Evolutionary conservation across 2,329 filamentous ascomycete genomes (phyloP).

Genomic region (Mariannaea sp.): DNA sequence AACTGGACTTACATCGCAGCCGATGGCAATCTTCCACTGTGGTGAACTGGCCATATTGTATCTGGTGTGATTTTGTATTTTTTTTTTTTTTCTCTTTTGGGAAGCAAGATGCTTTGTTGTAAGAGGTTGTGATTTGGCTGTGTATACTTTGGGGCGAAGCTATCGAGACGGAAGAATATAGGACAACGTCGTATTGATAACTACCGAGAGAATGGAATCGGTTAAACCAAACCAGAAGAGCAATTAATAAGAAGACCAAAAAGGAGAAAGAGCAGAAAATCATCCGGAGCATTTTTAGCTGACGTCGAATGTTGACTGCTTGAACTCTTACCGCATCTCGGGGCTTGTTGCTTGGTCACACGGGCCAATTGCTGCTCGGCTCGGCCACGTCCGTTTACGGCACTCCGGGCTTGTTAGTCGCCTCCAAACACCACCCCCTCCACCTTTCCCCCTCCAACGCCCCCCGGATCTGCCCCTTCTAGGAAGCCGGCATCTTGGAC

Average conservation of each 20-base stretch:
- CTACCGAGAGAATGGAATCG: conserved; percentile 4
- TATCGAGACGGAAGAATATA: not conserved
- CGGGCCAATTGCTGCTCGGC: conserved; percentile 11
- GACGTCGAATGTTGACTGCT: conserved; percentile 1
- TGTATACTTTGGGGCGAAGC: not conserved
- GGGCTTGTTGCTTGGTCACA: conserved; percentile 1
- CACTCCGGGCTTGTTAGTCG: conserved; percentile 19
- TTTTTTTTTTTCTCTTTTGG: too few species aligned
- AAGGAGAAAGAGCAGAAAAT: too few species aligned
- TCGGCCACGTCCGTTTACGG: conserved; percentile 19
- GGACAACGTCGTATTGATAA: not conserved
- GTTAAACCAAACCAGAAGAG: conserved; percentile 3
- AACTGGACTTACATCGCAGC: conserved; percentile 54
- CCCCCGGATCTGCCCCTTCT: conserved; percentile 21
- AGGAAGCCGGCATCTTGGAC: conserved; percentile 15
- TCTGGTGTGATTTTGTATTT: conserved; percentile 7
- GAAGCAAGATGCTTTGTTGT: conserved; percentile 13
- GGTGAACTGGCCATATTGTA: conserved; percentile 46
- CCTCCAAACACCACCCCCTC: too few species aligned
- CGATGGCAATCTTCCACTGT: conserved; percentile 58
- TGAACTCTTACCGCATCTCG: not conserved
- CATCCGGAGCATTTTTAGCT: not conserved
- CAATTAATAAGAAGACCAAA: not conserved
- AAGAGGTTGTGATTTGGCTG: conserved; percentile 1
- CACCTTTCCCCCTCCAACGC: too few species aligned